phyloP scores from a whole-genome alignment of 306 rosid genomes.

The Prunus padus region DNA sequence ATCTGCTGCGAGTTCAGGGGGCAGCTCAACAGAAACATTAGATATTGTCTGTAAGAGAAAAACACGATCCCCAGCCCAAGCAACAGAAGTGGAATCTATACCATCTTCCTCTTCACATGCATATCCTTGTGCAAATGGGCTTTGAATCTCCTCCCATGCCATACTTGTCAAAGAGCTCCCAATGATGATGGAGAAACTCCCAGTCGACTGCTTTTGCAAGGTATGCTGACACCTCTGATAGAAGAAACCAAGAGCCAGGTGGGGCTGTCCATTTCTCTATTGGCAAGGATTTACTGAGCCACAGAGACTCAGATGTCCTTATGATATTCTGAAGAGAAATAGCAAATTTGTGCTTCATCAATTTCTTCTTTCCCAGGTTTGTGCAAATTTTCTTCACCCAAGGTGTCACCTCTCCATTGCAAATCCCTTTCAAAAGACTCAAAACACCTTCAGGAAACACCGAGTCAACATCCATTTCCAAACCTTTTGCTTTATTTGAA shows the following conservation, averaged over 20 bases:
- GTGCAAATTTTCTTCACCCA: constrained; percentile 93
- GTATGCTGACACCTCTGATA: constrained; percentile 82
- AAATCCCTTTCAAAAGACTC: constrained; percentile 62
- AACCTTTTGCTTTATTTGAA: constrained; percentile 29
- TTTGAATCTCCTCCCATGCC: constrained; percentile 41
- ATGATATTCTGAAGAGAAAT: constrained; percentile 73
- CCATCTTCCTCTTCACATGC: constrained; percentile 41
- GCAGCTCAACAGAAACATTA: constrained; percentile 82
- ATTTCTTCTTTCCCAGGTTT: constrained; percentile 79
- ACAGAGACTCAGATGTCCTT: constrained; percentile 67
- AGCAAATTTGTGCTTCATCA: constrained; percentile 51
- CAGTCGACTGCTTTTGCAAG: constrained; percentile 80
- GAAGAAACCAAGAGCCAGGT: constrained; percentile 89
- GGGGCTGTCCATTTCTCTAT: constrained; percentile 95
- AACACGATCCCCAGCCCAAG: constrained; percentile 93
- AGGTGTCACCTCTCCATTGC: constrained; percentile 74
- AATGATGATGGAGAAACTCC: constrained; percentile 92
- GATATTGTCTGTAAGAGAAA: constrained; percentile 90
- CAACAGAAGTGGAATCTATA: constrained; percentile 52
- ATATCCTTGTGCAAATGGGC: constrained; percentile 44
- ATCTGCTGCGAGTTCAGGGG: constrained; percentile 77
- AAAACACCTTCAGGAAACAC: constrained; percentile 52
- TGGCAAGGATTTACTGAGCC: constrained; percentile 67
- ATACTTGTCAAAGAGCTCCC: constrained; percentile 85
- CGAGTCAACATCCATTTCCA: constrained; percentile 46